A percentile compares a stretch with the other conserved stretches of the same genome.
phyloP scores from a whole-genome alignment of 1,284 basidiomycete genomes.

The Melanopsichium pennsylvanicum region DNA sequence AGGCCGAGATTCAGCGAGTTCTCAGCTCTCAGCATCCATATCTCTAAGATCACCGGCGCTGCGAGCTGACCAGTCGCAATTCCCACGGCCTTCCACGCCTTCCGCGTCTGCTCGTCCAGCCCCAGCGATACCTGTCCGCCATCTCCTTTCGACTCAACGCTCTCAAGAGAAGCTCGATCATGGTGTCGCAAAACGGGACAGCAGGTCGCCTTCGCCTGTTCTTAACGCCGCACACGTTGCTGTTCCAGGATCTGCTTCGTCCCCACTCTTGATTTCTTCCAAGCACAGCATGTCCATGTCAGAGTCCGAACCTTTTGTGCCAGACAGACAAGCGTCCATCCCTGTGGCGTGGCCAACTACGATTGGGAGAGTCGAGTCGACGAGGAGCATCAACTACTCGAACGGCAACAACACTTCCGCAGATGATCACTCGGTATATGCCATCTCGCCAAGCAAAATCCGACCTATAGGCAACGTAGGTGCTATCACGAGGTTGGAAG shows the following conservation, averaged over 20 bases:
- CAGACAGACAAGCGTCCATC: constrained; percentile 10
- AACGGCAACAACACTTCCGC: not conserved
- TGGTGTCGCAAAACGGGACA: not conserved
- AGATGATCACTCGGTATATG: constrained; percentile 6
- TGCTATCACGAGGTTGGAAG: constrained; percentile 2
- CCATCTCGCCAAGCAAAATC: constrained; percentile 7
- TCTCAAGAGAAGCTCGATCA: constrained; percentile 18
- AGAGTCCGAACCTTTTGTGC: constrained; percentile 11
- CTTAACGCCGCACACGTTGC: not conserved
- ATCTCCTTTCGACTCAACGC: constrained; percentile 23
- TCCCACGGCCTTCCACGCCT: constrained; percentile 16
- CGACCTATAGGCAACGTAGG: not conserved
- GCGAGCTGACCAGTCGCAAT: constrained; percentile 16
- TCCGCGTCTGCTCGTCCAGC: constrained; percentile 12
- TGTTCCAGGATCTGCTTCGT: not conserved
- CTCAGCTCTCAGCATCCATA: constrained; percentile 12
- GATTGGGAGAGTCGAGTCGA: not conserved
- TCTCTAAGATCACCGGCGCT: constrained; percentile 17
- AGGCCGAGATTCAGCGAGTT: constrained; percentile 1
- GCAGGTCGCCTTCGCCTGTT: constrained; percentile 9
- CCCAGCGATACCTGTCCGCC: constrained; percentile 5
- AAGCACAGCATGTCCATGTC: constrained; percentile 4
- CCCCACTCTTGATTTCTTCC: constrained; percentile 9
- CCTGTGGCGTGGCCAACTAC: not conserved
- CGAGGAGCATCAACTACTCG: not conserved